Conservation (phyloP, 768 basidiomycete genomes). For the Tricholoma furcatifolium region DNA sequence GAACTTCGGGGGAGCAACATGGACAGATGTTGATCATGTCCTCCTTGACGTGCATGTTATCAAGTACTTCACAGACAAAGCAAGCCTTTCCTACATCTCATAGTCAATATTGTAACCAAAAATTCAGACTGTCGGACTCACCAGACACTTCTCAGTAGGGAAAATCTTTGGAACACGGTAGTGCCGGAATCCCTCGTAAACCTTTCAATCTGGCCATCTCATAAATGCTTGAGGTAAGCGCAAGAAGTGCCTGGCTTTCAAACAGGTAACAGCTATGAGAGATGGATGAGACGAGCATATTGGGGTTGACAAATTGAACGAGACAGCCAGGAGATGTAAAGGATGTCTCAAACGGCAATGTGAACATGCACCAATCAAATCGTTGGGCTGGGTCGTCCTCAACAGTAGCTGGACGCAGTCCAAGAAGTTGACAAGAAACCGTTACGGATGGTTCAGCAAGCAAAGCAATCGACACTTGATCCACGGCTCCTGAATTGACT, state of each 20-base stretch:
- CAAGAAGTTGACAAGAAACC: background rate
- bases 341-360: background rate
- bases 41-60: background rate
- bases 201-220: no score
- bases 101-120: slow-evolving; percentile 5
- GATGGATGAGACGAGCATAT: background rate
- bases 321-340: background rate
- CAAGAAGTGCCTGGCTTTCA: background rate
- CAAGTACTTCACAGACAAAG: slow-evolving; percentile 9
- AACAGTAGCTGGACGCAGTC: background rate
- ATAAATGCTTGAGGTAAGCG: background rate
- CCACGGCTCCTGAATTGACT: background rate
- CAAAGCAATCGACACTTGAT: background rate
- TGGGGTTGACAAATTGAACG: background rate
- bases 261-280: background rate
- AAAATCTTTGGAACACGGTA: background rate
- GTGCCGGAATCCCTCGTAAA: background rate
- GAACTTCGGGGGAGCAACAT: background rate
- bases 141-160: background rate
- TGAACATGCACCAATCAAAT: slow-evolving; percentile 17
- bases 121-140: slow-evolving; percentile 3
- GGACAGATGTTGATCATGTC: background rate
- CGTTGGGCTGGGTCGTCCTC: slow-evolving; percentile 6
- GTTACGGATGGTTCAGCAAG: background rate
- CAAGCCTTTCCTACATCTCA: slow-evolving; percentile 12